phyloP scores from a whole-genome alignment of 2,329 filamentous ascomycete genomes.

The Fusarium lateritium region DNA sequence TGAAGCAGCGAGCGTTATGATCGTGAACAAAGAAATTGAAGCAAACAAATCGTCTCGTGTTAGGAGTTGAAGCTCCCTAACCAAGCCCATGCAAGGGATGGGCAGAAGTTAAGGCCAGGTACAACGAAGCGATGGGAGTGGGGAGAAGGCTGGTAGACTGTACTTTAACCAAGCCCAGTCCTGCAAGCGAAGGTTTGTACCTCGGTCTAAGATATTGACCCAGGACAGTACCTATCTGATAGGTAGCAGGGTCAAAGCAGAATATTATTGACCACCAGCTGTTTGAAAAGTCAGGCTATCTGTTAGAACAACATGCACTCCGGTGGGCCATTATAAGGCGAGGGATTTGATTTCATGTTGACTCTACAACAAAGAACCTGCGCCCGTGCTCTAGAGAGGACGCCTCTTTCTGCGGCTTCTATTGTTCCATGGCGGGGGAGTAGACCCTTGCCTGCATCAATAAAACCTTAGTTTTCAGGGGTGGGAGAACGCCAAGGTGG shows the following conservation, averaged over 20 bases:
- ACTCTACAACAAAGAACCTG: background rate
- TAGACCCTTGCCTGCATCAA: constrained; percentile 20
- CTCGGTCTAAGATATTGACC: background rate
- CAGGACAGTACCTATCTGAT: background rate
- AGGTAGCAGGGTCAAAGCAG: background rate
- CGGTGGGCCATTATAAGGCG: background rate
- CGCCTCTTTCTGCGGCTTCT: constrained; percentile 9
- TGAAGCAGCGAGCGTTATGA: constrained; percentile 7
- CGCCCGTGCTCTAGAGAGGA: constrained; percentile 1
- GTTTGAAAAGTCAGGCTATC: background rate
- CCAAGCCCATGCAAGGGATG: constrained; percentile 40
- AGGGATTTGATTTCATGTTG: background rate
- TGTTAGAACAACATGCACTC: constrained; percentile 6
- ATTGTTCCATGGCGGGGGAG: constrained; percentile 14
- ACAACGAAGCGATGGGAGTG: constrained; percentile 23
- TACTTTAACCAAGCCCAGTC: constrained; percentile 7
- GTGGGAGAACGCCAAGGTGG: constrained; percentile 2
- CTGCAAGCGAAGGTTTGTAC: constrained; percentile 12
- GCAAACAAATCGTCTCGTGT: constrained; percentile 34
- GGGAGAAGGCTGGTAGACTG: constrained; percentile 19
- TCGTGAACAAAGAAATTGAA: constrained; percentile 25
- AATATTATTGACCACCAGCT: background rate
- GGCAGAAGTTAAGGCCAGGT: constrained; percentile 22
- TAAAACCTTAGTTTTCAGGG: constrained; percentile 6
- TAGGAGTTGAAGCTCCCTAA: constrained; percentile 34